Evolutionary conservation across 2,329 filamentous ascomycete species (phyloP).

Genomic region (Trematosphaeria pertusa): DNA sequence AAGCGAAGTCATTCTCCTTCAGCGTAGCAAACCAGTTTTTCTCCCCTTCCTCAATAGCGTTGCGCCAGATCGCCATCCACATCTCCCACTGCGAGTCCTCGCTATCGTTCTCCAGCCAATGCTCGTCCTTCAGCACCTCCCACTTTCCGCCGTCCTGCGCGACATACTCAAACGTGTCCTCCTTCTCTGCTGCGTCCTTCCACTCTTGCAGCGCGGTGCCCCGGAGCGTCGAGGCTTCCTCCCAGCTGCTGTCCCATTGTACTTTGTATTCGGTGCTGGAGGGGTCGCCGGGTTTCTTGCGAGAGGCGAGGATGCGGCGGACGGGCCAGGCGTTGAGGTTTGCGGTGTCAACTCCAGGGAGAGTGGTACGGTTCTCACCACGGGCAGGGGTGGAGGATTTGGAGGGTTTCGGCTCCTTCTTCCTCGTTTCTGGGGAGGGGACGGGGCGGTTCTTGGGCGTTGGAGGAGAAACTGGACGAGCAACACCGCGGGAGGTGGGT

Average conservation of each 20-base stretch:
- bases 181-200: constrained; percentile 4
- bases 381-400: background rate
- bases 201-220: constrained; percentile 7
- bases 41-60: constrained; percentile 3
- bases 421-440: background rate
- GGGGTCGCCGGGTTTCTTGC: background rate
- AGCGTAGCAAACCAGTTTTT: constrained; percentile 6
- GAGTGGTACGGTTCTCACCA: background rate
- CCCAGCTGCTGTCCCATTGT: constrained; percentile 15
- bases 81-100: constrained; percentile 19
- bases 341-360: background rate
- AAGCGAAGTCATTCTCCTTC: constrained; percentile 4
- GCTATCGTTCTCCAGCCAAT: constrained; percentile 13
- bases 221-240: constrained; percentile 3
- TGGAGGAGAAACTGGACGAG: background rate
- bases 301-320: constrained; percentile 13
- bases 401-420: background rate
- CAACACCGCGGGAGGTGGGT: background rate
- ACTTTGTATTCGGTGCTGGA: constrained; percentile 13
- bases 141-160: constrained; percentile 4
- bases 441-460: background rate
- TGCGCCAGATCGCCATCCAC: constrained; percentile 15
- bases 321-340: background rate
- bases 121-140: constrained; percentile 10
- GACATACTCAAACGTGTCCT: constrained; percentile 4